phyloP scores from a whole-genome alignment of 768 basidiomycete species.

The Podaxis pistillaris region DNA sequence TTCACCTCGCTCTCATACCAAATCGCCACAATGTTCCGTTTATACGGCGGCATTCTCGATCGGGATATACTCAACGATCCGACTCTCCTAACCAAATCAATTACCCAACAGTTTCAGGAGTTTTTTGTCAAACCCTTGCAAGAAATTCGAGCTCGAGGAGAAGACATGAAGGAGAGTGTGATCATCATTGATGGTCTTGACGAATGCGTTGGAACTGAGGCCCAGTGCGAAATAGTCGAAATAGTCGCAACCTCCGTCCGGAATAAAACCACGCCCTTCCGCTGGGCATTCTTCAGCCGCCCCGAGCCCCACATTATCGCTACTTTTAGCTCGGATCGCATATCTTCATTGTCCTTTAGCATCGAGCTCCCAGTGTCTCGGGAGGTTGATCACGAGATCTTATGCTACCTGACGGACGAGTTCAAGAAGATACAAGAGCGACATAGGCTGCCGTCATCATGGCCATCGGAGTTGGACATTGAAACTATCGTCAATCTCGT shows the following conservation, averaged over 20 bases:
- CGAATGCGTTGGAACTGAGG: not conserved
- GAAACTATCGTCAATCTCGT: not conserved
- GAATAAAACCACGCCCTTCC: not conserved
- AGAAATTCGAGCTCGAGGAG: not conserved
- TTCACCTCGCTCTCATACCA: conserved; percentile 5
- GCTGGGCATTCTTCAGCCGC: not conserved
- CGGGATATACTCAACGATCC: not conserved
- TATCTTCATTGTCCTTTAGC: not conserved
- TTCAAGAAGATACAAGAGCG: not conserved
- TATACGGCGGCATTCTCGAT: not conserved
- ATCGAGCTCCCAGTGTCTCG: conserved; percentile 9
- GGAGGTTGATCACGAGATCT: conserved; percentile 13
- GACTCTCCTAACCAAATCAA: not conserved
- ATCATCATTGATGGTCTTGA: conserved; percentile 13
- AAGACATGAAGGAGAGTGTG: not conserved
- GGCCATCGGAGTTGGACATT: conserved; percentile 5
- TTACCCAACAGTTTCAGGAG: not conserved
- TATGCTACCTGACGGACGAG: conserved; percentile 9
- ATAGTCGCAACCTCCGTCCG: not conserved
- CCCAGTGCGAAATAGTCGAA: not conserved
- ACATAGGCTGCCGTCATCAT: not conserved
- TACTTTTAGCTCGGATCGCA: not conserved
- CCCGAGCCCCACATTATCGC: conserved; percentile 4
- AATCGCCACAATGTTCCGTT: not conserved
- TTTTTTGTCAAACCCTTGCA: not conserved